These are phyloP conservation scores for Solanum hybrid DNA, from an alignment of 305 asterid genomes.

Conservation along the genomic window DNA sequence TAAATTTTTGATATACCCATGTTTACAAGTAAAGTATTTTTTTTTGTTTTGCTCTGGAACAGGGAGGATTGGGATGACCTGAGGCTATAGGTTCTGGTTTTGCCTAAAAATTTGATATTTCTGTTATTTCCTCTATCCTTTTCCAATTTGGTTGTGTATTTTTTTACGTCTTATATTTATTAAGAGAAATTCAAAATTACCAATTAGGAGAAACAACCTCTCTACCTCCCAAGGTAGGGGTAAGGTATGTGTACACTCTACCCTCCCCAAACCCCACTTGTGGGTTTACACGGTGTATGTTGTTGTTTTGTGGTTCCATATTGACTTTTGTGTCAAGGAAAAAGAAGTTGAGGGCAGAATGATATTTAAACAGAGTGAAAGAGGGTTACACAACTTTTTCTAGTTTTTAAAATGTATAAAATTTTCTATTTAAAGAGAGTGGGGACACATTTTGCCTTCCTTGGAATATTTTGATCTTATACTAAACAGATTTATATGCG, in stretches of 20 bases:
- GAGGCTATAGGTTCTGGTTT: not conserved
- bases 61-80: not conserved
- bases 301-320: not conserved
- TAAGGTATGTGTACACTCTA: not conserved
- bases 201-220: not conserved
- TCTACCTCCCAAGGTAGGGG: not conserved
- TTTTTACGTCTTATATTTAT: not conserved
- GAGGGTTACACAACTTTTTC: not conserved
- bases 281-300: not conserved
- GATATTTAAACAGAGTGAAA: not conserved
- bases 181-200: not conserved
- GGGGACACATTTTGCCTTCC: not conserved
- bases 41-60: not conserved
- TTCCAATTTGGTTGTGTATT: not conserved
- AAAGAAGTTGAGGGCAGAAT: not conserved
- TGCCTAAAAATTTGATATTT: not conserved
- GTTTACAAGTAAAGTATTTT: not conserved
- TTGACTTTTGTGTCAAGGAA: not conserved
- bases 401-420: not conserved
- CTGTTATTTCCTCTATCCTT: not conserved
- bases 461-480: not conserved
- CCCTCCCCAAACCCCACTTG: not conserved
- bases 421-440: not conserved
- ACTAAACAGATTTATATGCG: not conserved
- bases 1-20: not conserved